Conservation (phyloP, 306 rosid species). For the Mimosa pudica region DNA sequence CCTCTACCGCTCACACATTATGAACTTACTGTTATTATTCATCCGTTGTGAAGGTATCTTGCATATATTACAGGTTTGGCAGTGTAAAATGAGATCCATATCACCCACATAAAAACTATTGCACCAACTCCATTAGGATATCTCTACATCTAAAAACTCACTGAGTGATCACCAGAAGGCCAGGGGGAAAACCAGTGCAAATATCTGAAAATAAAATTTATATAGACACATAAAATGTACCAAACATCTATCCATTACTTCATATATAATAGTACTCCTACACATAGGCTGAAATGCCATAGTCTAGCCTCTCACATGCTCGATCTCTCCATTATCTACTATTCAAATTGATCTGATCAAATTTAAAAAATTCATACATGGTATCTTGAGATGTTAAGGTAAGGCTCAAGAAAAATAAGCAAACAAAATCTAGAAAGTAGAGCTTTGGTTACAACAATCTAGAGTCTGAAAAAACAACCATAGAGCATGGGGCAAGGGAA, state of each 20-base stretch:
- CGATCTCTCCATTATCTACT: not conserved
- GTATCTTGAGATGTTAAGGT: not conserved
- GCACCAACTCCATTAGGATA: no score
- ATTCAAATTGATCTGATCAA: not conserved
- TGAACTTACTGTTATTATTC: no score
- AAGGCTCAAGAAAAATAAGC: not conserved
- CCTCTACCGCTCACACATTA: no score
- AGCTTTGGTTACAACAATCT: not conserved
- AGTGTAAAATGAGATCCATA: no score
- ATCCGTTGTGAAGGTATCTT: no score
- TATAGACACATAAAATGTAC: not conserved
- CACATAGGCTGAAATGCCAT: not conserved
- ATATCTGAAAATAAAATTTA: not conserved
- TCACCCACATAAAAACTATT: no score
- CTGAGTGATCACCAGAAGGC: not conserved
- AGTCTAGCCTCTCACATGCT: not conserved
- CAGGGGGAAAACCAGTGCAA: not conserved
- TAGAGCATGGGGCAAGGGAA: not conserved
- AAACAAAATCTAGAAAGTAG: not conserved
- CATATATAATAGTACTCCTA: not conserved
- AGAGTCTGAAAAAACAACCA: constrained; percentile 5
- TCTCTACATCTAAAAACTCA: not conserved
- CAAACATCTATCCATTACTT: not conserved
- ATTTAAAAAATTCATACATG: not conserved
- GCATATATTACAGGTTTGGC: no score